phyloP scores from a whole-genome alignment of 768 basidiomycete genomes.

The Mrakia gelida region DNA sequence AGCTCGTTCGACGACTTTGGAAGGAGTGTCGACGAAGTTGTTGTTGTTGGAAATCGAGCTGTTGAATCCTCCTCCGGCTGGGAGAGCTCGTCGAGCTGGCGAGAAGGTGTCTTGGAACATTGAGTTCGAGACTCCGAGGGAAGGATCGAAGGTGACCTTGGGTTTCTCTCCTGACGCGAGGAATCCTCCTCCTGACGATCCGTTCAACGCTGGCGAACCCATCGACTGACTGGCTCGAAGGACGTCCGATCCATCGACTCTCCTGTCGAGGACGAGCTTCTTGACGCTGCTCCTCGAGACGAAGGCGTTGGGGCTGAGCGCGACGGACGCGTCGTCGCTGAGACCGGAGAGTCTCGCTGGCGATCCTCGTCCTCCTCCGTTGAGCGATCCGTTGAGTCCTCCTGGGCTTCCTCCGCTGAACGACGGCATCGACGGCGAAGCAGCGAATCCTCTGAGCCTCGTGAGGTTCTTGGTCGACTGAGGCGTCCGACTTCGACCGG shows the following conservation, averaged over 20 bases:
- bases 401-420: constrained; percentile 40
- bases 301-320: constrained; percentile 64
- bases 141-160: constrained; percentile 31
- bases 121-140: constrained; percentile 5
- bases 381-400: constrained; percentile 15
- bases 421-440: constrained; percentile 52
- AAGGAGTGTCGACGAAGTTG: constrained; percentile 8
- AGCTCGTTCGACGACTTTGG: constrained; percentile 3
- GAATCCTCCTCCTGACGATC: not conserved
- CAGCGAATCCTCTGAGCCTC: constrained; percentile 42
- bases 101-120: constrained; percentile 29
- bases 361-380: constrained; percentile 18
- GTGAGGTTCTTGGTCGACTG: constrained; percentile 36
- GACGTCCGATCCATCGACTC: constrained; percentile 32
- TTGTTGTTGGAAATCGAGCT: not conserved
- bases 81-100: not conserved
- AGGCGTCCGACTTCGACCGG: constrained; percentile 41
- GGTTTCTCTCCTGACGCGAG: constrained; percentile 20
- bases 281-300: constrained; percentile 76
- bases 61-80: not conserved
- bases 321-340: constrained; percentile 42
- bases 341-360: constrained; percentile 17
- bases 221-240: constrained; percentile 19
- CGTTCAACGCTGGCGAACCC: constrained; percentile 13
- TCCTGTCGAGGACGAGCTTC: constrained; percentile 71